These are phyloP conservation scores for Phytophthora lateralis DNA, from an alignment of 352 stramenopile genomes.

Conservation along the genomic window DNA sequence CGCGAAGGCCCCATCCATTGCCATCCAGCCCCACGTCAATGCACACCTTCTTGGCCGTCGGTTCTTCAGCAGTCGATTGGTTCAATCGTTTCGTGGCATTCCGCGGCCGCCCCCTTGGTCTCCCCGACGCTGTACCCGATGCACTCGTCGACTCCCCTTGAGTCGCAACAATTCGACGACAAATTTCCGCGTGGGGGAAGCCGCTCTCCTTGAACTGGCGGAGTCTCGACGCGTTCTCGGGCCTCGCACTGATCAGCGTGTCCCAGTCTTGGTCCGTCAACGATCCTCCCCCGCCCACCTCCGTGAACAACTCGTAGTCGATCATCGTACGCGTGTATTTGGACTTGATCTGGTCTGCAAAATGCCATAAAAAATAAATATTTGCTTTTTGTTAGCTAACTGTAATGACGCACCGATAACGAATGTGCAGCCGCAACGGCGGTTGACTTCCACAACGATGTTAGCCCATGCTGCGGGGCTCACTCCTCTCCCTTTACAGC, in stretches of 20 bases:
- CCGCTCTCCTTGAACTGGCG: constrained; percentile 38
- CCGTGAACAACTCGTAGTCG: constrained; percentile 41
- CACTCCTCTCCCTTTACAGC: constrained; percentile 29
- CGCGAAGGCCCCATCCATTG: constrained; percentile 12
- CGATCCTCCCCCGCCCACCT: constrained; percentile 14
- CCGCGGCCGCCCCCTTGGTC: not conserved
- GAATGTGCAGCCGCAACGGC: constrained; percentile 29
- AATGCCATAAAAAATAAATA: constrained; percentile 1
- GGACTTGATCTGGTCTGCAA: constrained; percentile 43
- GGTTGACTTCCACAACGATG: constrained; percentile 36
- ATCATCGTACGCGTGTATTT: constrained; percentile 40
- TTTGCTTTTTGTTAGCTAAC: not conserved
- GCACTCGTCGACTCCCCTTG: constrained; percentile 14
- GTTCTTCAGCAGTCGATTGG: not conserved
- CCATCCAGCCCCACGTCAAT: not conserved
- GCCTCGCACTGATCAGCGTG: constrained; percentile 17
- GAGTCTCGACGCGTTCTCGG: constrained; percentile 29
- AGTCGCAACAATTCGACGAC: constrained; percentile 27
- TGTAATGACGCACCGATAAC: constrained; percentile 27
- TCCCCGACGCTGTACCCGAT: not conserved
- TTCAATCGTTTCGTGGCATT: constrained; percentile 10
- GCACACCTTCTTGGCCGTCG: constrained; percentile 21
- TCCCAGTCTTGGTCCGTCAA: constrained; percentile 29
- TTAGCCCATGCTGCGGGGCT: constrained; percentile 22
- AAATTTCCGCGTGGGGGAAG: constrained; percentile 32